Base-by-base conservation (phyloP, 116 monocot species). In the Dioscorea cayenensis region DNA sequence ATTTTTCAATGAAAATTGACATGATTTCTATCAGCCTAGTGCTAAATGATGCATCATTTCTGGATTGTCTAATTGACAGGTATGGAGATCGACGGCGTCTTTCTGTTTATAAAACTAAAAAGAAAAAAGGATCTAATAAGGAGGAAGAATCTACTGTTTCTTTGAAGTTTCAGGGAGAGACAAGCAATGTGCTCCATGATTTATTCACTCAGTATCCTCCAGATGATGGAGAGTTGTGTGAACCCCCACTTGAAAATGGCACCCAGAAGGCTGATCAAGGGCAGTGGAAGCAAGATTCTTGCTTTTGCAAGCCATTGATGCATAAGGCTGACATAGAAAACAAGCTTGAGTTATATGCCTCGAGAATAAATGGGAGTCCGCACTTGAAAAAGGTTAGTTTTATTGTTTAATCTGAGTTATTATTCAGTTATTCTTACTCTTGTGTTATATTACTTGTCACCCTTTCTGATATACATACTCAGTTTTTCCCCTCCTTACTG, bases 161-260 rank as follows among this genome's bases (percentile, higher is more conserved):
- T 28, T 60, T 97, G 76, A 67, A 73, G 69, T 92, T 97, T 71
- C 80, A 86, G 25, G 81, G 83, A 75, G 77, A 88, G 32, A 63
- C 93, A 32, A 86, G 68, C 70, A 68, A 73, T 70, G 72, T 90
- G 48, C 60, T 97, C 60, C 74, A 60, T 52, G 86, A 92, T 73
- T 65, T 97, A 21, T 97, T 97, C 76, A 75, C 65, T 16, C 69
- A 36, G 16, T 85, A 79, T 79, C 96, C 96, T 75, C 96, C 96
- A 69, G 84, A 72, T 72, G 86, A 85, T 73, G 82, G 68, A 11
- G 87, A 88, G 36, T 38, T 86, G 69, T 69, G 51, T 77, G 84
- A 80, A 76, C 71, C 69, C 28, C 50, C 25, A 64, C 22, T 52
- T 36, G 63, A 38, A 9, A 73, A 63, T 51, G 51, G 52, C 65